These are phyloP conservation scores for Xylaria palmicola DNA, from an alignment of 495 filamentous ascomycete genomes.

Conservation along the genomic window DNA sequence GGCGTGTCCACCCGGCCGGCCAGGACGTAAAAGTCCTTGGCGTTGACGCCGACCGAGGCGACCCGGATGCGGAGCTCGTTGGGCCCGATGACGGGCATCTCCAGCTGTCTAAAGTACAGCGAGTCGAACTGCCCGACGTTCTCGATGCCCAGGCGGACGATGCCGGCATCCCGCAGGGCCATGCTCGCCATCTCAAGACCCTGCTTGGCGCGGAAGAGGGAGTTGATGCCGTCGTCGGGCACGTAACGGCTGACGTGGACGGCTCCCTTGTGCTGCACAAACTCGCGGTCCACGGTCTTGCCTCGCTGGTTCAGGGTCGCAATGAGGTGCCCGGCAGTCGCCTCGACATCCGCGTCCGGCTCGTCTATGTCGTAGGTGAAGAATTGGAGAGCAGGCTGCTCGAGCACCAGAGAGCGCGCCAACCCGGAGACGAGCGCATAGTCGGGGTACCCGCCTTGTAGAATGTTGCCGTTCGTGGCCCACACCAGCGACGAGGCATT, in stretches of 20 bases:
- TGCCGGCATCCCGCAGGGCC: not conserved
- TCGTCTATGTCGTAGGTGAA: slow-evolving; percentile 3
- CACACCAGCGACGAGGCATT: slow-evolving; percentile 2
- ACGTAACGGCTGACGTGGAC: slow-evolving; percentile 5
- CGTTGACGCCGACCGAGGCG: not conserved
- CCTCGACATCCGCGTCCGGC: not conserved
- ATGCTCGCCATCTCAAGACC: not conserved
- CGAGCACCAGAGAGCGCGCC: slow-evolving; percentile 4
- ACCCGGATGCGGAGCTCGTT: not conserved
- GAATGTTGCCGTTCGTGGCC: slow-evolving; percentile 6
- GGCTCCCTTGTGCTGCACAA: not conserved
- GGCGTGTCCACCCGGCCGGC: not conserved
- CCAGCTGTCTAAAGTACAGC: slow-evolving; percentile 3
- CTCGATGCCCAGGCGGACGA: not conserved
- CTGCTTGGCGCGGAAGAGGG: not conserved
- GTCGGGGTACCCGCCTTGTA: not conserved
- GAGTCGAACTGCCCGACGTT: not conserved
- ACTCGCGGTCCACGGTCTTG: not conserved
- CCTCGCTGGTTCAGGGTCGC: not conserved
- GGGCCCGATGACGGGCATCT: not conserved
- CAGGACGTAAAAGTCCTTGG: slow-evolving; percentile 8
- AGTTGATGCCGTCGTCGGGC: not conserved
- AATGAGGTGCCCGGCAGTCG: not conserved
- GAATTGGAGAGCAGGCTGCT: slow-evolving; percentile 10
- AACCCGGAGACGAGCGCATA: slow-evolving; percentile 6